Evolutionary conservation across 495 filamentous ascomycete genomes (phyloP).

Genomic region (Cairneyella variabilis): DNA sequence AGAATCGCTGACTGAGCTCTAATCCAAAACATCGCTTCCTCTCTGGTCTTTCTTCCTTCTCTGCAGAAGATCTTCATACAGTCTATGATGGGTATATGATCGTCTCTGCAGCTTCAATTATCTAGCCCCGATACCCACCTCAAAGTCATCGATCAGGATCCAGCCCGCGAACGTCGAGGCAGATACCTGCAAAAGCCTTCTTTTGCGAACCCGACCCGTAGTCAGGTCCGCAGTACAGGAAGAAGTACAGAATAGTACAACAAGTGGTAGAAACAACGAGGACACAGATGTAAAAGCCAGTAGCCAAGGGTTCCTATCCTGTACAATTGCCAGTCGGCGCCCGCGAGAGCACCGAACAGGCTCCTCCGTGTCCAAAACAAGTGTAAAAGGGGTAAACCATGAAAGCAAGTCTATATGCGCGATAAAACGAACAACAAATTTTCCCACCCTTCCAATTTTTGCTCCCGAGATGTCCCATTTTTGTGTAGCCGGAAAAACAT

Average conservation of each 20-base stretch:
- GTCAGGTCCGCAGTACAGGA: neutral
- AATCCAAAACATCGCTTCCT: neutral
- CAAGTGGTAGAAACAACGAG: neutral
- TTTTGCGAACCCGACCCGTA: neutral
- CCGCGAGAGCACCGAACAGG: conserved; percentile 13
- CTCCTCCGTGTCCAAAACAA: conserved; percentile 13
- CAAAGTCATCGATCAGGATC: conserved; percentile 11
- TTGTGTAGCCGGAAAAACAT: conserved; percentile 23
- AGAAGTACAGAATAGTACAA: neutral
- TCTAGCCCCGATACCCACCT: neutral
- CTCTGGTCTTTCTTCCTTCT: conserved; percentile 13
- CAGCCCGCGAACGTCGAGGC: conserved; percentile 18
- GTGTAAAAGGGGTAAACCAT: conserved; percentile 5
- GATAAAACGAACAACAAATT: conserved; percentile 18
- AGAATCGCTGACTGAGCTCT: conserved; percentile 1
- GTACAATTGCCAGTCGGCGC: conserved; percentile 18
- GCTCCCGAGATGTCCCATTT: conserved; percentile 21
- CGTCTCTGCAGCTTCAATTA: conserved; percentile 10
- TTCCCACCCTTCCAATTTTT: conserved; percentile 20
- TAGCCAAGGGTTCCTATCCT: conserved; percentile 15
- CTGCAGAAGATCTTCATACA: conserved; percentile 25
- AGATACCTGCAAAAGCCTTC: too few relatives aligned
- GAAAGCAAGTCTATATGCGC: conserved; percentile 27
- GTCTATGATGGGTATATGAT: conserved; percentile 20
- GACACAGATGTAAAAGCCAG: conserved; percentile 1